Conservation (phyloP, 345 rosid genomes). For the Linum lewisii region DNA sequence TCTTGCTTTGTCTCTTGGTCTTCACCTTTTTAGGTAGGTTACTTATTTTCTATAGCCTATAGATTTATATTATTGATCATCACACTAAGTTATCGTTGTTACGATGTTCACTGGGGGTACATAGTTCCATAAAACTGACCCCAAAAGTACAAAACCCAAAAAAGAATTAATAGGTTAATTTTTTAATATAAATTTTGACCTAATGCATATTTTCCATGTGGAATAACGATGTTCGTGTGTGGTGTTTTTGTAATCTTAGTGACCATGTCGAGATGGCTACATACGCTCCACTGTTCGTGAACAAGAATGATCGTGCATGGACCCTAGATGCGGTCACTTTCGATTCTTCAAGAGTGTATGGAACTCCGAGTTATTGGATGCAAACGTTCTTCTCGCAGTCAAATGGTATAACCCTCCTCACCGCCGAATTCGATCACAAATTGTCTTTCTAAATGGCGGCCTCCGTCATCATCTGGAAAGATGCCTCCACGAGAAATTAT, state of each 20-base stretch:
- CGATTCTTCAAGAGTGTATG: neutral
- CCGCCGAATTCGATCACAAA: neutral
- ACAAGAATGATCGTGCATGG: neutral
- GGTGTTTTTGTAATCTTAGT: neutral
- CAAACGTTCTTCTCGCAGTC: neutral
- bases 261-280: neutral
- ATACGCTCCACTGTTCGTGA: slow-evolving; percentile 1
- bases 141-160: too few species aligned
- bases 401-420: neutral
- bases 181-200: neutral
- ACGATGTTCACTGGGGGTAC: too few species aligned
- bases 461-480: neutral
- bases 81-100: too few species aligned
- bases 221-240: neutral
- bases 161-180: neutral
- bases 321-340: neutral
- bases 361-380: slow-evolving; percentile 5
- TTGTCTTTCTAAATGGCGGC: neutral
- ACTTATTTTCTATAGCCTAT: too few species aligned
- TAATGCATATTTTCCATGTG: neutral
- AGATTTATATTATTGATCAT: too few species aligned
- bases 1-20: too few species aligned
- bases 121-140: too few species aligned
- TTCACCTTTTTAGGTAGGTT: too few species aligned
- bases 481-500: neutral